Base-by-base conservation (phyloP, 192 early-diverging fungal species). In the Rhizophagus prolifer region DNA sequence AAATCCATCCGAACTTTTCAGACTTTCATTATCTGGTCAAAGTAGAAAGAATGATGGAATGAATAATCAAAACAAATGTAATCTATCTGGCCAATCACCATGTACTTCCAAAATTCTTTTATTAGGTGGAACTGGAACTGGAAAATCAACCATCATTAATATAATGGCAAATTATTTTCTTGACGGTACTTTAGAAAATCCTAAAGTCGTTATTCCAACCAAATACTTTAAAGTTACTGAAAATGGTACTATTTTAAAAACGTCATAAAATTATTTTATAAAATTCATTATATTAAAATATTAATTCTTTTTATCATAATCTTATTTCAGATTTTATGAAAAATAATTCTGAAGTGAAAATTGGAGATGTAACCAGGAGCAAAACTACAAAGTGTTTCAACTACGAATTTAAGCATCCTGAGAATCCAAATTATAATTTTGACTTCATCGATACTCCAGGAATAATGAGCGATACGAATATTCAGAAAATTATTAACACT, bases 381-480 rank as follows among this genome's bases (percentile, higher is more conserved):
- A 19, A 71, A 71, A 71, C 25, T 9, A 47, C 23, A 26, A 71
- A 71, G 54, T 71, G 46, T 1, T 5, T 58, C 23, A 71, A 14
- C 8, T 71, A 71, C 1, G 34, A 9, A 54, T 71, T 71, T 16
- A 10, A 28, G 12, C 70, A 71, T 26, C 70, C 70, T n/a, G 25
- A 71, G 2, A 58, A 71, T 31, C 46, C 70, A 58, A n/a, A 23
- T 0, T 71, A 54, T 58, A 71, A 36, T 31, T 71, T 71, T 16
- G 54, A 28, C 46, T 28, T 71, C 19, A 71, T 71, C 19, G 70
- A 71, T 4, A 58, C 70, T 31, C 70, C 70, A 26, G 70, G 46
- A n/a, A n/a, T n/a, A 25, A 13, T 71, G 26, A 71, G 70, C 8
- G 70, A 71, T 54, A 71, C 46, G 19, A 71, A 71, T 71, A 26